Evolutionary conservation across 1,139 yeast genomes (phyloP), one percentile per base, ranked within the genome.

Genomic region (Sugiyamaella paludigena): DNA sequence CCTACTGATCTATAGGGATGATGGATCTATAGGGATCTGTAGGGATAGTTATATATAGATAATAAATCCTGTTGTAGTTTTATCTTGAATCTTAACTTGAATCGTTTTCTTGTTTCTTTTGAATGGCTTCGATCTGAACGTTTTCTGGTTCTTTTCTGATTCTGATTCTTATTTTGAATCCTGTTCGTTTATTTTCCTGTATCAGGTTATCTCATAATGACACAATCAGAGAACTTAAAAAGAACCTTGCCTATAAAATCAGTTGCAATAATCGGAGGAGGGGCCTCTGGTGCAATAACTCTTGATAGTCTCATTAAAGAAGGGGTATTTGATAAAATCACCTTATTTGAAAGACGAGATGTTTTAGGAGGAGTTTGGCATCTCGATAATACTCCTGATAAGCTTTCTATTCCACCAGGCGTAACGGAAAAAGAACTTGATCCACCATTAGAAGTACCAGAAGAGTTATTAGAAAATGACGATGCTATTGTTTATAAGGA

Each of bases 201-300:
- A 3, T 4, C 24, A 5, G 24, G 24, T 38, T 28, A 19, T 31
- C 8, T 9, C 24, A 27, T 8, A 11, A 45, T 45, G 49, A 45
- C 49, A 27, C 49, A 45, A 35, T 31, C 31, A 12, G 36, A 43
- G 24, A 19, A 24, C 13, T 34, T 39, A 11, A 34, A 36, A 29
- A 26, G 46, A 9, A 41, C 45, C 8, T 36, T 30, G 16, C 47
- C 41, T 10, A 34, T 50, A n/a, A 47, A 43, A 34, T 43, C 51
- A 4, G 53, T 47, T 19, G 53, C 53, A 15, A 48, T 50, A 12
- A 45, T 50, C 26, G 53, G 53, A 13, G 53, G 51, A 9, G 53
- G 53, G 13, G 50, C 53, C 6, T 47, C 51, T 7, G 53, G 51
- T 9, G 46, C 49, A 12, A 47, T 44, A 35, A 40, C 49, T 7